Percentiles rank a stretch among this genome's conserved stretches.
Conservation (phyloP, 768 basidiomycete species). For the Mrakia gelida region DNA sequence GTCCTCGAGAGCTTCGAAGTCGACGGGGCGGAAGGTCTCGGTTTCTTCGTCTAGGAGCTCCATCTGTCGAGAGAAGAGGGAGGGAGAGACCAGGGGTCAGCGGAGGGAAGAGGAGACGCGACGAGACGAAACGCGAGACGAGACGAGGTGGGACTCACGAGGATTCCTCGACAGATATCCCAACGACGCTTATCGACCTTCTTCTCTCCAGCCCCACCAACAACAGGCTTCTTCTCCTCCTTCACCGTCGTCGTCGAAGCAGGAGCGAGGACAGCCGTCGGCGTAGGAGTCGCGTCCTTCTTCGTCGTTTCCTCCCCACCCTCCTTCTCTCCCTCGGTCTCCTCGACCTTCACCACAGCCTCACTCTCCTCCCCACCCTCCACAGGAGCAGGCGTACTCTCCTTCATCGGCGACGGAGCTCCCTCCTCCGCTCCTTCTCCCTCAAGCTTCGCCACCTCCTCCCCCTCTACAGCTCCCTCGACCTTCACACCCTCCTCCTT, state of each 20-base stretch:
- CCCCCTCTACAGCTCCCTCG: conserved; percentile 34
- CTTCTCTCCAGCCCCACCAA: background rate
- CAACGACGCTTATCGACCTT: conserved; percentile 21
- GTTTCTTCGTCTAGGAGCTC: conserved; percentile 33
- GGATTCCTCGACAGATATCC: conserved; percentile 37
- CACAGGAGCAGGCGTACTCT: background rate
- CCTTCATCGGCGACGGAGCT: conserved; percentile 22
- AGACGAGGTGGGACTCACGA: conserved; percentile 37
- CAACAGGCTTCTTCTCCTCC: conserved; percentile 22
- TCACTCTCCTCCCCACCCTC: background rate
- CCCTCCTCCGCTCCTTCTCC: conserved; percentile 23
- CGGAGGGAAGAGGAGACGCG: background rate
- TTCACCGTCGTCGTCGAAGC: conserved; percentile 1
- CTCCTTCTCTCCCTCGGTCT: conserved; percentile 13
- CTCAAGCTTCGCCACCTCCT: conserved; percentile 28
- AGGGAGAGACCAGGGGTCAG: conserved; percentile 12
- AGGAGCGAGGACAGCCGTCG: background rate
- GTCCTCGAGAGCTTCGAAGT: conserved; percentile 24
- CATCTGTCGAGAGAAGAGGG: conserved; percentile 28
- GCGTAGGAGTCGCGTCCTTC: background rate
- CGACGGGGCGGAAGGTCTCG: conserved; percentile 33
- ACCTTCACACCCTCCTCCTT: background rate
- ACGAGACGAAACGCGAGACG: background rate
- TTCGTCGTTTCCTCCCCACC: conserved; percentile 31
- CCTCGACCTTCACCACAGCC: conserved; percentile 21